Conservation (phyloP, 441 rosid species). For the Kokia cookei region DNA sequence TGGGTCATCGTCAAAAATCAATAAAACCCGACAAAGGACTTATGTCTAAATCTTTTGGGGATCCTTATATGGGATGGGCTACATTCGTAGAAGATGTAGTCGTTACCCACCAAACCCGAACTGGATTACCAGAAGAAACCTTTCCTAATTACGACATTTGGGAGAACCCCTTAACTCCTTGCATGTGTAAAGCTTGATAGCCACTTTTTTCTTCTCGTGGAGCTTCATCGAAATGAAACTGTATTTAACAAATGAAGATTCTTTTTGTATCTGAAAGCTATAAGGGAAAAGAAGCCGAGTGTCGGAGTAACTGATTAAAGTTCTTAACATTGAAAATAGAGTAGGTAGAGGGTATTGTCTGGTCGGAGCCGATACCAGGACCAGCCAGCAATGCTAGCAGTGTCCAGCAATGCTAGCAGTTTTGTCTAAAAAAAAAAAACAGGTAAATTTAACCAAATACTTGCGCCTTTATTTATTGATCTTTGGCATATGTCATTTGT, state of each 20-base stretch:
- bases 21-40: conserved; percentile 98
- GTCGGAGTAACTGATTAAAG: neutral
- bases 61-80: conserved; percentile 98
- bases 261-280: conserved; percentile 8
- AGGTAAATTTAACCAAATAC: neutral
- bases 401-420: neutral
- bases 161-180: conserved; percentile 98
- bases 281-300: neutral
- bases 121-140: conserved; percentile 96
- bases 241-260: neutral
- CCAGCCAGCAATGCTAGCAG: neutral
- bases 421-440: conserved; percentile 10
- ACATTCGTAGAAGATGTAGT: conserved; percentile 90
- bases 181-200: conserved; percentile 94
- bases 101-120: conserved; percentile 87
- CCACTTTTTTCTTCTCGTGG: conserved; percentile 2
- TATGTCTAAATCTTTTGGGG: conserved; percentile 97
- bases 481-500: neutral
- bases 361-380: neutral
- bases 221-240: conserved; percentile 3
- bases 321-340: neutral
- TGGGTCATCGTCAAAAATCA: conserved; percentile 92
- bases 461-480: neutral
- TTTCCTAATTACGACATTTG: conserved; percentile 96
- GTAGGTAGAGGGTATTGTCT: neutral